These are phyloP conservation scores for Geotrichum candidum DNA, from an alignment of 1,139 yeast genomes.

Conservation along the genomic window DNA sequence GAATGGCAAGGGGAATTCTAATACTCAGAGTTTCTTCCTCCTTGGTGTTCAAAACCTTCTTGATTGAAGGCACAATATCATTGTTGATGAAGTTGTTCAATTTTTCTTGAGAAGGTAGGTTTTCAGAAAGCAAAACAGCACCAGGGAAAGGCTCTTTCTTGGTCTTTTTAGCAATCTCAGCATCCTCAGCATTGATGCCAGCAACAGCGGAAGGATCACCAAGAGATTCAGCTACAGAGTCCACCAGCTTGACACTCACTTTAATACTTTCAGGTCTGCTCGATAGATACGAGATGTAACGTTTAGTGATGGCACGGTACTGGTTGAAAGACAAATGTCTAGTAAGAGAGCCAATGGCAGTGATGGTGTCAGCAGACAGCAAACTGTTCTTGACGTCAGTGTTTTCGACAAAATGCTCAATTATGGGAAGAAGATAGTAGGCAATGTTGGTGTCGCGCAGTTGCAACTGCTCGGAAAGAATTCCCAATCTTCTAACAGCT, in stretches of 20 bases:
- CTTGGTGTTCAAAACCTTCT: slow-evolving; percentile 44
- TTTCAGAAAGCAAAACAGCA: slow-evolving; percentile 27
- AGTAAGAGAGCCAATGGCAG: slow-evolving; percentile 55
- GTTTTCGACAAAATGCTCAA: slow-evolving; percentile 60
- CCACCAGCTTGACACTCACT: slow-evolving; percentile 57
- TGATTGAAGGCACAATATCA: slow-evolving; percentile 59
- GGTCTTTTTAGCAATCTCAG: slow-evolving; percentile 26
- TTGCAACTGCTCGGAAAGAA: slow-evolving; percentile 32
- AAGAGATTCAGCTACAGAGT: slow-evolving; percentile 56
- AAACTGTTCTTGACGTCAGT: slow-evolving; percentile 60
- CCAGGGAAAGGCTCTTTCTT: slow-evolving; percentile 16
- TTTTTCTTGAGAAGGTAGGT: slow-evolving; percentile 36
- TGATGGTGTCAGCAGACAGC: slow-evolving; percentile 66
- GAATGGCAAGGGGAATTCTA: slow-evolving; percentile 78
- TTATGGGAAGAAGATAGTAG: slow-evolving; percentile 75
- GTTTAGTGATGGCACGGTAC: slow-evolving; percentile 63
- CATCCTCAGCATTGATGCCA: slow-evolving; percentile 18
- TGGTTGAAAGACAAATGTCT: slow-evolving; percentile 71
- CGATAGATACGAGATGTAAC: slow-evolving; percentile 58
- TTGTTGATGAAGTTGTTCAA: slow-evolving; percentile 50
- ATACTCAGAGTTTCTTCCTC: slow-evolving; percentile 72
- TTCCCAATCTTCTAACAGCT: slow-evolving; percentile 61
- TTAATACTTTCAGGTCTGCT: slow-evolving; percentile 50
- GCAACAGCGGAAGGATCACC: slow-evolving; percentile 15
- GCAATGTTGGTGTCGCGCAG: slow-evolving; percentile 59